Evolutionary conservation across 2,329 filamentous ascomycete genomes (phyloP), one percentile per base, ranked within the genome.

Genomic region (Alternaria metachromatica): DNA sequence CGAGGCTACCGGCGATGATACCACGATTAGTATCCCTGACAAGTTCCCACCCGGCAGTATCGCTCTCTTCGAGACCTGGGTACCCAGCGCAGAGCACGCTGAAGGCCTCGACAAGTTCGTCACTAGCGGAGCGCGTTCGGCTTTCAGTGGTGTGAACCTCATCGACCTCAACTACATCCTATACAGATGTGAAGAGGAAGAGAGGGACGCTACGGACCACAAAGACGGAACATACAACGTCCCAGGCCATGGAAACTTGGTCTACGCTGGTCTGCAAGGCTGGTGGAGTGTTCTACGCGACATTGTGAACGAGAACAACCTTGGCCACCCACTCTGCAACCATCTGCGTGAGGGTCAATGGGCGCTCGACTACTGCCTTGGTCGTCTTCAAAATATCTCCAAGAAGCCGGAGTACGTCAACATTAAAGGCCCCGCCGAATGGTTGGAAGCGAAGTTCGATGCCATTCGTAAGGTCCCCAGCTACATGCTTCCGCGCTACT

Each of bases 181-280:
- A 44, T 99, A 98, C 81, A 89, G 93, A 63, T 97, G 93, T 69
- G 94, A 98, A 65, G 89, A 93, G 4, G 96, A 99, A 79, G 96
- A 92, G 80, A 87, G 88, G 51, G 93, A 96, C 70, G 88, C 87
- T 7, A 97, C 92, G 67, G 87, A 86, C 55, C 93, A 93, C 5
- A 86, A 87, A 63, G 93, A 97, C 77, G 95, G 96, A n/a, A 90
- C 90, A 9, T 99, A 98, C 81, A 87, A 90, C 56, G 91, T 99
- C 67, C 96, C 96, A 2, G 90, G 90, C 1, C 85, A 94, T 75
- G 95, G 94, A 3, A 89, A 91, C 63, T 86, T 97, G 45, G 92
- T 97, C 3, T 99, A 98, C 79, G 95, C 95, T 64, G 96, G 96
- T 64, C 86, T 99, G n/a, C 96, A 99, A 79, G 96, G 96, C 41